Evolutionary conservation across 768 basidiomycete genomes (phyloP), one percentile per base, ranked within the genome.

Genomic region (Cantharellus anzutake): DNA sequence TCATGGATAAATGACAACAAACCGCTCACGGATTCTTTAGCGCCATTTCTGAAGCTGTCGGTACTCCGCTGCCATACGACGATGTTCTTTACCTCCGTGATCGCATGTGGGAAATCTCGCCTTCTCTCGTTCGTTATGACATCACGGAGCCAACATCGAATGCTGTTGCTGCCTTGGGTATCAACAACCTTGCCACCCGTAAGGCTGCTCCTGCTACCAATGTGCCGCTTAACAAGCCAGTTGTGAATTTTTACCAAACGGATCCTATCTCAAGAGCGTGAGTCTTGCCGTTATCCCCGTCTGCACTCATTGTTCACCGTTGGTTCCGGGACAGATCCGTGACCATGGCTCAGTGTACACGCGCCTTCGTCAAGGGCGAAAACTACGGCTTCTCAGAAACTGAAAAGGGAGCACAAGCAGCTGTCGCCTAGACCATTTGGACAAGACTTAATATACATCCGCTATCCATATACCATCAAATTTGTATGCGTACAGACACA

Each of bases 61-160:
- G 83, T 29, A 65, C 71, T 0, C 82, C 87, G 16, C 69, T 98
- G 57, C 89, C 91, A 0, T 99, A 99, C 67, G 91, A 96, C 65
- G 86, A 92, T 65, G 77, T 87, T 7, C 72, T 92, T 3, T 74
- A 76, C 52, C 73, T 99, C 51, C 80, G 93, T 42, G 91, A 97
- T 67, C 80, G 96, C 41, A 80, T 98, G 80, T 97, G 94, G 94
- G 92, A 94, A 68, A 82, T 99, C 63, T 86, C 89, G 29, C 96
- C 96, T 1, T 77, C 88, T 2, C 74, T 97, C 37, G 81, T 94
- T 42, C 77, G 90, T 63, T 92, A 93, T 68, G 91, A 93, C 65
- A 72, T 74, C 51, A 75, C 81, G 11, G 96, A 98, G 72, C 73
- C 71, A 34, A 88, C 86, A 1, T 90, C 88, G 2, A 63, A 70